These are phyloP conservation scores for Populus euphratica DNA, from an alignment of 345 rosid genomes.

Conservation along the genomic window DNA sequence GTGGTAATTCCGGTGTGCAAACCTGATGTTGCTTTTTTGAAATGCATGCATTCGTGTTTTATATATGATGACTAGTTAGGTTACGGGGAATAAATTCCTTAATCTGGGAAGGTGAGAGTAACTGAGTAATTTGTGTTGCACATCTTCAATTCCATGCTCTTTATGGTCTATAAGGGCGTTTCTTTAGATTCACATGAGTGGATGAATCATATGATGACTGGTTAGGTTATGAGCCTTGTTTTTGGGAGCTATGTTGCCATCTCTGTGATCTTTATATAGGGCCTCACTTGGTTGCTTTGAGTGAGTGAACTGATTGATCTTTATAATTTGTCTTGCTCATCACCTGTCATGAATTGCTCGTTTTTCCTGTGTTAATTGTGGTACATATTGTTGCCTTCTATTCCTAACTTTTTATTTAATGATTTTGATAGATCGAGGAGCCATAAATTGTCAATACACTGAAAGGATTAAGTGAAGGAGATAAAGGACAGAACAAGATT, in stretches of 20 bases:
- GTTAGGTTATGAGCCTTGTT: background rate
- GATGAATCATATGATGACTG: background rate
- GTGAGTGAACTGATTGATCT: background rate
- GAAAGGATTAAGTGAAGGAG: background rate
- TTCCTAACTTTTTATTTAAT: background rate
- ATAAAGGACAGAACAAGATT: background rate
- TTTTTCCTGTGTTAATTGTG: background rate
- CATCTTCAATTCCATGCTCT: background rate
- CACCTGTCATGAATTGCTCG: background rate
- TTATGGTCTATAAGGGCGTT: background rate
- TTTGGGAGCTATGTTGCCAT: background rate
- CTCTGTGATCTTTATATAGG: background rate
- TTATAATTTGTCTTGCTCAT: background rate
- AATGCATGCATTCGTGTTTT: background rate
- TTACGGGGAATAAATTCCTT: background rate
- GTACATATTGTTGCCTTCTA: background rate
- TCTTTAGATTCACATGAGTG: background rate
- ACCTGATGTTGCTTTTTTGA: background rate
- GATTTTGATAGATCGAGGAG: slow-evolving; percentile 12
- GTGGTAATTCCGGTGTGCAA: background rate
- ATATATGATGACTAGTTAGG: background rate
- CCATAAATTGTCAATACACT: background rate
- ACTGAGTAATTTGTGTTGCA: too few relatives aligned
- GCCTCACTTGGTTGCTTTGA: background rate
- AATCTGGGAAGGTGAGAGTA: background rate